phyloP scores from a whole-genome alignment of 2,329 filamentous ascomycete genomes.

The Pochonia chlamydosporia region DNA sequence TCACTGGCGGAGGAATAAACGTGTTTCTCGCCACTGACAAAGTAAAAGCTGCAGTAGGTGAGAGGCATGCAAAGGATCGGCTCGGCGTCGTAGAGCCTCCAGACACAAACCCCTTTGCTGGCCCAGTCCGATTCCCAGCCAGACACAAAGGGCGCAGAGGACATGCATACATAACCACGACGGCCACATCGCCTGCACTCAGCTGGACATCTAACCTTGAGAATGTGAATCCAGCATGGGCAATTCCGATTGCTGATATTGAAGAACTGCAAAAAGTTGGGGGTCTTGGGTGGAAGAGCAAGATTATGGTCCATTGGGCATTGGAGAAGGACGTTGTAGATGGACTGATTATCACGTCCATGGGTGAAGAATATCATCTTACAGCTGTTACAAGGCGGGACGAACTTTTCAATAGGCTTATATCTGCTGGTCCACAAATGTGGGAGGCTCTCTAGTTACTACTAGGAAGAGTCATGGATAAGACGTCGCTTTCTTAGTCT shows the following conservation, averaged over 20 bases:
- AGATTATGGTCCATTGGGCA: constrained; percentile 76
- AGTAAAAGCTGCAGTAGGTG: no score
- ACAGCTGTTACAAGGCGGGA: constrained; percentile 69
- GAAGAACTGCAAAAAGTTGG: constrained; percentile 72
- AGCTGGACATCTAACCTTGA: constrained; percentile 54
- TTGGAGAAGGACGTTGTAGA: constrained; percentile 69
- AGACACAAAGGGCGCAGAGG: constrained; percentile 67
- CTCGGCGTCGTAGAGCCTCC: background rate
- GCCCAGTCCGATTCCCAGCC: constrained; percentile 72
- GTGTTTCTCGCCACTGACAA: no score
- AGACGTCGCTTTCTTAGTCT: no score
- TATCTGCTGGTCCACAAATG: constrained; percentile 74
- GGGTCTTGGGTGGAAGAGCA: constrained; percentile 79
- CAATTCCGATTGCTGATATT: constrained; percentile 65
- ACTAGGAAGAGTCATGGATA: no score
- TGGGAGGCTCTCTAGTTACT: no score
- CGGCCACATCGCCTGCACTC: constrained; percentile 61
- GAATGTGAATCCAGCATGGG: constrained; percentile 59
- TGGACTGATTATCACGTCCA: constrained; percentile 62
- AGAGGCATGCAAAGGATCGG: background rate
- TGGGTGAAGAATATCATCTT: constrained; percentile 50
- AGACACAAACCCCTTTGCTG: no score
- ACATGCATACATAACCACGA: constrained; percentile 62
- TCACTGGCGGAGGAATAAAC: background rate
- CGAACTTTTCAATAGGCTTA: constrained; percentile 73